Base-by-base conservation (phyloP, 2,329 filamentous ascomycete genomes). In the Hysterium pulicare region DNA sequence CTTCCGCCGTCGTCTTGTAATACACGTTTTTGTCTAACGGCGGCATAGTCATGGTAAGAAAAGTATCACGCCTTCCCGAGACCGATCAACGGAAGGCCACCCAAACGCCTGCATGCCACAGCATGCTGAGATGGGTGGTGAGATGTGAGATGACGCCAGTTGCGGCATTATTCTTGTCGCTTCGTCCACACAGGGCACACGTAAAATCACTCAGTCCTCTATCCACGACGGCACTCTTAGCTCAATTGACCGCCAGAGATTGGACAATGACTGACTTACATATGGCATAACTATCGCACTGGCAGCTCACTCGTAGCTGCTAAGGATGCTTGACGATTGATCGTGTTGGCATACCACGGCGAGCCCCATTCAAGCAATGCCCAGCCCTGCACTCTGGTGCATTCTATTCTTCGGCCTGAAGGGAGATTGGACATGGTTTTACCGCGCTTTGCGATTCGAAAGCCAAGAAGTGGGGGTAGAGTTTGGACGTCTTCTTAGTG, bases 281-380 rank as follows among this genome's bases (percentile, higher is more conserved):
- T 31, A 33, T 37, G 34, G 35, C 33, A 34, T 50, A 55, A 55
- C 55, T 54, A 33, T 22, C 43, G 28, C 26, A 16, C n/a, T 28
- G 17, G 9, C 28, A 15, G 6, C 17, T 20, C n/a, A 16, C 13
- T 42, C 26, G 19, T 21, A 15, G 38, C 38, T 5, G 5, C 15
- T 23, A 24, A 15, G 21, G 9, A 30, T 13, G 15, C 15, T 20
- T 35, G 21, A n/a, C n/a, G n/a, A n/a, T n/a, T n/a, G n/a, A n/a
- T n/a, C n/a, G n/a, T n/a, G n/a, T n/a, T 16, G 26, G 13, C n/a
- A 24, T 13, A 13, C 13, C 30, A 15, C 19, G 23, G 23, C 13
- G 15, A 31, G 26, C 17, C 16, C 37, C 16, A 31, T 10, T 16
- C 21, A 8, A 17, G 13, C n/a, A 10, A 21, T 19, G 16, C 28